Base-by-base conservation (phyloP, 2,329 filamentous ascomycete genomes). In the Eutypella sp. region DNA sequence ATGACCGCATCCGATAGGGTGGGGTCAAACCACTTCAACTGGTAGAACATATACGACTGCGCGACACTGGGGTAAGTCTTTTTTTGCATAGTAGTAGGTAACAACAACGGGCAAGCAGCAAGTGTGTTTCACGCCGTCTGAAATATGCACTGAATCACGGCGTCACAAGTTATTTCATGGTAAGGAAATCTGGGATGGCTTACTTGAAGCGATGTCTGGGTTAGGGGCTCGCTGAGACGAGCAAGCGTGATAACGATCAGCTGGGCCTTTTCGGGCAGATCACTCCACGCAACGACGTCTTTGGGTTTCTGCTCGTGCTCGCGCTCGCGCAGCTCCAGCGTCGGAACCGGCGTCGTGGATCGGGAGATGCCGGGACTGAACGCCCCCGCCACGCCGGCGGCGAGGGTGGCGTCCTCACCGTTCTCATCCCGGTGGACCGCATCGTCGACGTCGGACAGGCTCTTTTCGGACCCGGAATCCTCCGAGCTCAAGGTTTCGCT, bases 21-120 rank as follows among this genome's bases (percentile, higher is more conserved):
- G 0, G 73, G 68, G 47, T 78, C 70, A 56, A 95, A 92, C 47
- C 84, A 92, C 55, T 81, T 82, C n/a, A 96, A 78, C 64, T 93
- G 88, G 65, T 92, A 95, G 67, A 89, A 95, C 73, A 95, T 82
- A 66, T 95, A 95, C 2, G 86, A 79, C 65, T 86, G 70, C 20
- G 24, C 13, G 16, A 16, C 15, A n/a, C n/a, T n/a, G n/a, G n/a
- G n/a, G n/a, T n/a, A n/a, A n/a, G n/a, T n/a, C n/a, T n/a, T n/a
- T n/a, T n/a, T n/a, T n/a, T n/a, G n/a, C n/a, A n/a, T n/a, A n/a
- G n/a, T n/a, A n/a, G n/a, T n/a, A n/a, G n/a, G n/a, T n/a, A 7
- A 31, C 27, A 23, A 40, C 18, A 46, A 47, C 25, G 49, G 27
- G 23, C 45, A 37, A 29, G 7, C 25, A 29, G 25, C 7, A 29